A percentile compares a stretch with the other conserved stretches of the same genome.
phyloP scores from a whole-genome alignment of 2,329 filamentous ascomycete genomes.

The Ophiocordyceps australis region DNA sequence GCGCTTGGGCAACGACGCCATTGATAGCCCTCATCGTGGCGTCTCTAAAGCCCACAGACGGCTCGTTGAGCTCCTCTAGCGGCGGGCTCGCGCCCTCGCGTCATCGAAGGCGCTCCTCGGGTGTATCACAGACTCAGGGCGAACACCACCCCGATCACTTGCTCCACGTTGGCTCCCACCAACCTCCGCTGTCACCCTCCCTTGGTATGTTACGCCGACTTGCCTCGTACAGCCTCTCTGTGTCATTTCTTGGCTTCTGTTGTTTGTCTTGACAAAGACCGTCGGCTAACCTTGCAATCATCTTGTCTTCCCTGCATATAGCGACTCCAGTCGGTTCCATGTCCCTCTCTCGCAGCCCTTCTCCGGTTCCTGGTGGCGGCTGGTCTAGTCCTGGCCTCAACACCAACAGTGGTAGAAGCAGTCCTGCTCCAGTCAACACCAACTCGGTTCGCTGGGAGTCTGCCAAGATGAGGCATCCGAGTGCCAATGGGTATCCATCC shows the following conservation, averaged over 20 bases:
- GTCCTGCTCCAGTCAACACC: conserved; percentile 39
- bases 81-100: conserved; percentile 27
- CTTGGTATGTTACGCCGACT: conserved; percentile 26
- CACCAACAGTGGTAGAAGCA: conserved; percentile 53
- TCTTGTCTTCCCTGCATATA: conserved; percentile 6
- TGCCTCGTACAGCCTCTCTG: neutral
- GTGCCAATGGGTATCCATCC: conserved; percentile 56
- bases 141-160: conserved; percentile 12
- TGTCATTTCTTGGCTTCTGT: neutral
- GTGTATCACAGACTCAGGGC: conserved; percentile 11
- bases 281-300: too few relatives aligned
- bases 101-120: conserved; percentile 30
- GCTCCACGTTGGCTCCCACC: conserved; percentile 12
- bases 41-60: conserved; percentile 26
- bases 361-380: conserved; percentile 65
- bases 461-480: conserved; percentile 58
- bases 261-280: neutral
- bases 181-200: conserved; percentile 28
- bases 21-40: too few relatives aligned
- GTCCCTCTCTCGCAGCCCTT: conserved; percentile 78
- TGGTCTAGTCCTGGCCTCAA: conserved; percentile 75
- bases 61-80: conserved; percentile 35
- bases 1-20: too few relatives aligned
- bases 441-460: conserved; percentile 62
- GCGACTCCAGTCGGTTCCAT: conserved; percentile 44